Evolutionary conservation across 345 rosid species (phyloP).

Genomic region (Rubroshorea leprosula): DNA sequence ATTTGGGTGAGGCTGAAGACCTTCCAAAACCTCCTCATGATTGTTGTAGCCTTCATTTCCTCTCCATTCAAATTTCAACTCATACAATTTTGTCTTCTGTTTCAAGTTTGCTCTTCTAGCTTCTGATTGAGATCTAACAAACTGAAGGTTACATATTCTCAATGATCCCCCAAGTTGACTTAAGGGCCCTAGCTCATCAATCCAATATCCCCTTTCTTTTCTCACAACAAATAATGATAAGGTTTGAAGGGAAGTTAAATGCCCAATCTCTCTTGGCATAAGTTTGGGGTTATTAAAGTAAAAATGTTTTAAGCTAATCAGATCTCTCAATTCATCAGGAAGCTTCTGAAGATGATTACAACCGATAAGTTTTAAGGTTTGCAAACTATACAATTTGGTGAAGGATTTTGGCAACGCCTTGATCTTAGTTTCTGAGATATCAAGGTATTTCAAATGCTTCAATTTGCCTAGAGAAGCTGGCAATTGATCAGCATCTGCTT

Average conservation of each 20-base stretch:
- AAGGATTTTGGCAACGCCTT: too few relatives aligned
- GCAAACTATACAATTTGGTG: conserved; percentile 13
- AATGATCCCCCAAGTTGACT: background rate
- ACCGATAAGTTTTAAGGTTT: background rate
- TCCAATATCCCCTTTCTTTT: background rate
- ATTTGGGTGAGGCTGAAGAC: conserved; percentile 7
- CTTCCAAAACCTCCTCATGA: conserved; percentile 19
- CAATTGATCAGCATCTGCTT: background rate
- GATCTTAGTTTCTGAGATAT: too few relatives aligned
- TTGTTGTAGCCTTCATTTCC: background rate
- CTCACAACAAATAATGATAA: background rate
- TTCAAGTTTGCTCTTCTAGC: conserved; percentile 16
- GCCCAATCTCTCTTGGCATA: background rate
- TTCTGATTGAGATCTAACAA: conserved; percentile 2
- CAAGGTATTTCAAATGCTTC: too few relatives aligned
- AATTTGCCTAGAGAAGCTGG: conserved; percentile 13
- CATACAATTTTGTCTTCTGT: too few relatives aligned
- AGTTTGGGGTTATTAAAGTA: background rate
- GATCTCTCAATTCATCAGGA: background rate
- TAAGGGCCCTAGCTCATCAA: background rate
- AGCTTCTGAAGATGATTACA: background rate
- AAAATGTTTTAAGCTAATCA: conserved; percentile 1
- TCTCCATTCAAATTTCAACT: conserved; percentile 1
- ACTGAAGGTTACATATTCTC: background rate
- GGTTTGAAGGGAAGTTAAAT: too few relatives aligned